A percentile compares a stretch with the other conserved stretches of the same genome.
These are phyloP conservation scores for Yarrowia sp. DNA, from an alignment of 805 yeast species.

Conservation along the genomic window DNA sequence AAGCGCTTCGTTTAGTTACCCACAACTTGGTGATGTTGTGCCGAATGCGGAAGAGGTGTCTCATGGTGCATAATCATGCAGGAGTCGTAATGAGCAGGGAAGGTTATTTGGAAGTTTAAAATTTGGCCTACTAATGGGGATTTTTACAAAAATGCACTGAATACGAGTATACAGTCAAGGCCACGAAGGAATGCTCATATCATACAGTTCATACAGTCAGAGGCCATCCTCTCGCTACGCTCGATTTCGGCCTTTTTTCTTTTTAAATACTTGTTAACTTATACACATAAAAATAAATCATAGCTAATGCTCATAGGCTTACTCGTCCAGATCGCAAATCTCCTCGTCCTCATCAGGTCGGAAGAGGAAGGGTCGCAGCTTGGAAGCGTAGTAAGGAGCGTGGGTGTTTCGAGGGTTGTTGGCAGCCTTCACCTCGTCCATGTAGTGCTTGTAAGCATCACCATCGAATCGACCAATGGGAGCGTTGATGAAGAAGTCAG, in stretches of 20 bases:
- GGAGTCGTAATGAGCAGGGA: background rate
- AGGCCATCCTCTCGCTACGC: too few species aligned
- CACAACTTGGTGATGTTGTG: too few species aligned
- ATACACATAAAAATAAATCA: background rate
- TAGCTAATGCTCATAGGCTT: background rate
- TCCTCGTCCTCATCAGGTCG: conserved; percentile 29
- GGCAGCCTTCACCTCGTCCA: conserved; percentile 58
- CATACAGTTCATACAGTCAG: too few species aligned
- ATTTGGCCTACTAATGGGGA: too few species aligned
- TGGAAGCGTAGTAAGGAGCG: conserved; percentile 51
- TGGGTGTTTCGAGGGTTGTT: conserved; percentile 46
- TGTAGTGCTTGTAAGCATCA: conserved; percentile 77
- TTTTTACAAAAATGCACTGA: too few species aligned
- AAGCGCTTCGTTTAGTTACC: too few species aligned
- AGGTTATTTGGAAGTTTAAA: too few species aligned
- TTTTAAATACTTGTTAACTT: background rate
- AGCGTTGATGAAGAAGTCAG: conserved; percentile 78
- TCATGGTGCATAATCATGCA: conserved; percentile 1
- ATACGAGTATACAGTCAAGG: too few species aligned
- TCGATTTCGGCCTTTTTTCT: too few species aligned
- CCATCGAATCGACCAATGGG: conserved; percentile 81
- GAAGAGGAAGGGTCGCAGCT: conserved; percentile 40
- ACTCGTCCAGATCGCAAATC: conserved; percentile 28
- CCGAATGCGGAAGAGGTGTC: background rate
- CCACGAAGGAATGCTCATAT: too few species aligned